Conservation (phyloP, 208 protist genomes). For the Spongospora subterranea region DNA sequence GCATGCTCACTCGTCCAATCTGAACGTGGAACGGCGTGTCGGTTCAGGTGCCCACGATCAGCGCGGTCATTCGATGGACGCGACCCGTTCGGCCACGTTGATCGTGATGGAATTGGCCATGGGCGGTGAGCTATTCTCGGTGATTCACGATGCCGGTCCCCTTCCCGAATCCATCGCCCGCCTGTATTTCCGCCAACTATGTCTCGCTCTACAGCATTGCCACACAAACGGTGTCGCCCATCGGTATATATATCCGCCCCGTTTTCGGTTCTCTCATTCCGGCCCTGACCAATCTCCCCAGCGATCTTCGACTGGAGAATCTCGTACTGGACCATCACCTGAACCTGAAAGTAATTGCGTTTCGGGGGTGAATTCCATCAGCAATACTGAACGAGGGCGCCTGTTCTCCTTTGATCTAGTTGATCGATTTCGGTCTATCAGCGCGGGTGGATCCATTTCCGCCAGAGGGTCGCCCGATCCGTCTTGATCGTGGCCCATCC, state of each 20-base stretch:
- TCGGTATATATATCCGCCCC: not conserved
- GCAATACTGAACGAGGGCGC: not conserved
- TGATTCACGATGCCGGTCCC: not conserved
- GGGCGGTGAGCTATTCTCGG: slow-evolving; percentile 21
- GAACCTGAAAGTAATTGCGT: not conserved
- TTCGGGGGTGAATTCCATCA: not conserved
- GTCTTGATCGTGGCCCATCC: not conserved
- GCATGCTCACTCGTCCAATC: too few species aligned
- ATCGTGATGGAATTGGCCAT: not conserved
- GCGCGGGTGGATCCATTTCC: not conserved
- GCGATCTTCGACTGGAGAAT: slow-evolving; percentile 41
- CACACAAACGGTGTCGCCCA: slow-evolving; percentile 21
- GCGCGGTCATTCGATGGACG: slow-evolving; percentile 1
- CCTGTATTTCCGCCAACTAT: slow-evolving; percentile 11
- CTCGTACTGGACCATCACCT: not conserved
- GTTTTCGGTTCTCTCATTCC: not conserved
- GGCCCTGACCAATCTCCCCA: not conserved
- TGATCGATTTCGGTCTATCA: slow-evolving; percentile 34
- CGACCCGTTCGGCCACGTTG: not conserved
- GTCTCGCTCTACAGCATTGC: not conserved
- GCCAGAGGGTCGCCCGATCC: not conserved
- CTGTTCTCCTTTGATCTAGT: too few species aligned
- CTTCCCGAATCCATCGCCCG: slow-evolving; percentile 42
- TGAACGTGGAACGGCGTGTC: too few species aligned
- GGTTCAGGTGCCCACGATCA: not conserved